Base-by-base conservation (phyloP, 1,284 basidiomycete genomes). In the Papiliotrema terrestris region DNA sequence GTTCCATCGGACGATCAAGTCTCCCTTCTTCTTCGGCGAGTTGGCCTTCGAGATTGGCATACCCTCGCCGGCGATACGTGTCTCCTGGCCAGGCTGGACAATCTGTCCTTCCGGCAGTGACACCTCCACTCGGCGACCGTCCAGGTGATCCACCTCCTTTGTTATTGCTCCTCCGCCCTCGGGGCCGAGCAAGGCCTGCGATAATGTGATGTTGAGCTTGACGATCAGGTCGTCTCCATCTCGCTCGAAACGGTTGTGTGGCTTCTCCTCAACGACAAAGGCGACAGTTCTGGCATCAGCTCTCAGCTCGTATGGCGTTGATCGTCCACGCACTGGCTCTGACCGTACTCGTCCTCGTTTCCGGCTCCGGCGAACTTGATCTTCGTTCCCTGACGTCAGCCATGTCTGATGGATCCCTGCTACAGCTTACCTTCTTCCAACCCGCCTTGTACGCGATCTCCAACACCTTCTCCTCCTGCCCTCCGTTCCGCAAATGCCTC, bases 251-350 rank as follows among this genome's bases (percentile, higher is more conserved):
- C 81, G 76, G 0, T 82, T 76, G 72, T 96, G 89, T 6, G 86
- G 84, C 77, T 93, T 94, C 77, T 96, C 91, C 74, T 94, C 91
- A 9, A 95, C 86, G 42, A 94, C 84, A 69, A 96, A 95, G 14
- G 89, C 88, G 22, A 96, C 82, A 11, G 77, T 77, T 45, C 68
- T 69, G 56, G 26, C 44, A 1, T 39, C 47, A 25, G 54, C 49
- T 36, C 25, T 44, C 49, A 20, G 2, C 1, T 15, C 13, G 22
- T 23, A n/a, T 29, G 11, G 25, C 17, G 29, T 26, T 3, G 22
- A 20, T 15, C 17, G 14, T 9, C n/a, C 17, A 67, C 67, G 63
- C 50, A 91, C 73, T 91, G 89, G 19, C 86, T 77, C 57, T 89
- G 88, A 5, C 89, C 78, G n/a, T 82, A 76, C 49, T 78, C 75